A percentile compares a stretch with the other conserved stretches of the same genome.
Evolutionary conservation across 176 grass and related monocot species (phyloP).

Genomic region (Oryza australiensis): DNA sequence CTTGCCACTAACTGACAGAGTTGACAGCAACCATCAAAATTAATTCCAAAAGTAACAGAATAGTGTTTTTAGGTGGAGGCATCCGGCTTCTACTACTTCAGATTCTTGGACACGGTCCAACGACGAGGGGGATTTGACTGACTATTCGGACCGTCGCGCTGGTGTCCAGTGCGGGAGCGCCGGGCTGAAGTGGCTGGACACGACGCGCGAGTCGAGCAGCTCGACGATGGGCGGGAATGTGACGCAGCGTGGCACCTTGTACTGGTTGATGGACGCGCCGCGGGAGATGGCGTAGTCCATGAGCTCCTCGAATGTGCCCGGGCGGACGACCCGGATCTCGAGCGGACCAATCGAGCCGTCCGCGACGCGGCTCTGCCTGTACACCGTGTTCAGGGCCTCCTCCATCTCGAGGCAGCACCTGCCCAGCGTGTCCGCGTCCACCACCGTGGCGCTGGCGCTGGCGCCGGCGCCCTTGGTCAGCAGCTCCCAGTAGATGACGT

Average conservation of each 20-base stretch:
- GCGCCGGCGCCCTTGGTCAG: slow-evolving; percentile 25
- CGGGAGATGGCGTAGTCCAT: slow-evolving; percentile 95
- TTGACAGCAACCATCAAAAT: slow-evolving; percentile 35
- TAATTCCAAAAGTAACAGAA: slow-evolving; percentile 37
- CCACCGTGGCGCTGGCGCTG: background rate
- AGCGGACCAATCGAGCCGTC: slow-evolving; percentile 88
- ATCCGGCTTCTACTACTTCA: slow-evolving; percentile 23
- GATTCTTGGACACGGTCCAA: background rate
- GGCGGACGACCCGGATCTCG: slow-evolving; percentile 81
- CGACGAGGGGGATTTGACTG: background rate
- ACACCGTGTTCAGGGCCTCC: slow-evolving; percentile 78
- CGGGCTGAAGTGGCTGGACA: slow-evolving; percentile 86
- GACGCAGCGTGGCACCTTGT: slow-evolving; percentile 89
- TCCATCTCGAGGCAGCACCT: slow-evolving; percentile 86
- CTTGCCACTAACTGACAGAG: slow-evolving; percentile 24
- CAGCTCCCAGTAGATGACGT: slow-evolving; percentile 98
- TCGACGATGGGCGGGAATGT: slow-evolving; percentile 88
- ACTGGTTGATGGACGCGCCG: slow-evolving; percentile 93
- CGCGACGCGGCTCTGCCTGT: slow-evolving; percentile 88
- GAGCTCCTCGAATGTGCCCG: slow-evolving; percentile 87
- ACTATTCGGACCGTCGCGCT: slow-evolving; percentile 37
- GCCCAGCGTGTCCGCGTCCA: slow-evolving; percentile 44
- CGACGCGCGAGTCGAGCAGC: slow-evolving; percentile 85
- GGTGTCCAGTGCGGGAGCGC: slow-evolving; percentile 73
- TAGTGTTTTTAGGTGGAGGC: background rate